A percentile compares a stretch with the other conserved stretches of the same genome.
Conservation (phyloP, 495 filamentous ascomycete genomes). For the Xylaria castorea region DNA sequence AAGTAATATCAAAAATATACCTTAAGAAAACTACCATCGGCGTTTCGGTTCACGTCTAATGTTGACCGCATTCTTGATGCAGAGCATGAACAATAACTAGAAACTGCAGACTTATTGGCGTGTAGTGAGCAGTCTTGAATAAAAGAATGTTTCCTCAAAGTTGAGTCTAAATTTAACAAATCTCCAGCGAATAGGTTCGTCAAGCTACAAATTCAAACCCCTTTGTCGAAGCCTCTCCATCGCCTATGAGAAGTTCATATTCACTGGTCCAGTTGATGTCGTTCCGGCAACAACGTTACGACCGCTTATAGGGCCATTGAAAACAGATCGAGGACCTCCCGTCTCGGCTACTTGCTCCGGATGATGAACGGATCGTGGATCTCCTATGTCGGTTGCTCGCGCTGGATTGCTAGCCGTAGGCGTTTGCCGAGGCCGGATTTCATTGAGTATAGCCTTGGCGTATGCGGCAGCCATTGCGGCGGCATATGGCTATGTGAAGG, state of each 20-base stretch:
- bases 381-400: neutral
- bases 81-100: too few relatives aligned
- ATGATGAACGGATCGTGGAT: neutral
- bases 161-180: too few relatives aligned
- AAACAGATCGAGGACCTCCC: neutral
- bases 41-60: too few relatives aligned
- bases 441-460: constrained; percentile 43
- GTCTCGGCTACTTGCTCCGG: neutral
- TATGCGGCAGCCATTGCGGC: constrained; percentile 50
- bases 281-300: constrained; percentile 8
- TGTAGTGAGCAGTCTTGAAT: too few relatives aligned
- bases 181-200: neutral
- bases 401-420: neutral
- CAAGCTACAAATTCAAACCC: neutral
- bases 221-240: neutral
- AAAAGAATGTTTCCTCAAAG: too few relatives aligned
- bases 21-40: too few relatives aligned
- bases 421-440: neutral
- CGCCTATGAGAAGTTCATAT: constrained; percentile 5
- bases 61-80: too few relatives aligned
- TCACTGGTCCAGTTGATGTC: neutral
- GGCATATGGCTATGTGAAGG: constrained; percentile 38
- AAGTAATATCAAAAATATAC: too few relatives aligned
- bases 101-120: too few relatives aligned
- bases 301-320: constrained; percentile 10